Conservation (phyloP, 2,329 filamentous ascomycete species). For the Aspergillus fumigatiaffinis region DNA sequence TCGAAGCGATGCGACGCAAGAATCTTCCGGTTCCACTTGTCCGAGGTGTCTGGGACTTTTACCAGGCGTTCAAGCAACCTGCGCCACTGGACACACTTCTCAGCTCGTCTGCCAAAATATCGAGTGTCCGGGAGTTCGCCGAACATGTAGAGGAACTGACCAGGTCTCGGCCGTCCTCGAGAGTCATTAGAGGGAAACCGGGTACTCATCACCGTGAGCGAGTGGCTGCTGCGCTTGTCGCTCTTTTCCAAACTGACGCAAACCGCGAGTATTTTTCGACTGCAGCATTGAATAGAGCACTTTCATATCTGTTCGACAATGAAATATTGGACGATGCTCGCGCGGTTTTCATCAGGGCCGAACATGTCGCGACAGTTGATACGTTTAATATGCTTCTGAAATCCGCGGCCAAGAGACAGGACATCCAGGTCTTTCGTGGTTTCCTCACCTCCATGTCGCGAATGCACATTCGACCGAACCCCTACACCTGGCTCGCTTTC, state of each 20-base stretch:
- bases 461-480: slow-evolving; percentile 36
- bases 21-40: slow-evolving; percentile 24
- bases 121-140: slow-evolving; percentile 34
- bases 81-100: slow-evolving; percentile 13
- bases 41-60: slow-evolving; percentile 28
- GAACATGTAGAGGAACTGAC: slow-evolving; percentile 39
- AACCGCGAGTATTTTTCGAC: slow-evolving; percentile 33
- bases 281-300: slow-evolving; percentile 39
- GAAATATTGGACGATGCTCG: slow-evolving; percentile 30
- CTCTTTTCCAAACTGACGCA: slow-evolving; percentile 30
- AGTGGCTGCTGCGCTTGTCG: slow-evolving; percentile 22
- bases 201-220: slow-evolving; percentile 11
- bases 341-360: slow-evolving; percentile 31
- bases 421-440: slow-evolving; percentile 37
- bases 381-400: slow-evolving; percentile 45
- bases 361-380: slow-evolving; percentile 35
- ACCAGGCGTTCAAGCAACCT: slow-evolving; percentile 1
- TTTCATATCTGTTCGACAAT: slow-evolving; percentile 35
- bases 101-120: slow-evolving; percentile 2
- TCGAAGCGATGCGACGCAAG: slow-evolving; percentile 19
- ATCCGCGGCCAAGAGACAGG: slow-evolving; percentile 33
- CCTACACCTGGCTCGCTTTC: slow-evolving; percentile 42
- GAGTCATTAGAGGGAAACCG: slow-evolving; percentile 1
- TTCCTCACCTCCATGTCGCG: slow-evolving; percentile 38
- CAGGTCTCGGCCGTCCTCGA: slow-evolving; percentile 15